Evolutionary conservation across 768 basidiomycete genomes (phyloP), one percentile per base, ranked within the genome.

Genomic region (Tulasnella sp.): DNA sequence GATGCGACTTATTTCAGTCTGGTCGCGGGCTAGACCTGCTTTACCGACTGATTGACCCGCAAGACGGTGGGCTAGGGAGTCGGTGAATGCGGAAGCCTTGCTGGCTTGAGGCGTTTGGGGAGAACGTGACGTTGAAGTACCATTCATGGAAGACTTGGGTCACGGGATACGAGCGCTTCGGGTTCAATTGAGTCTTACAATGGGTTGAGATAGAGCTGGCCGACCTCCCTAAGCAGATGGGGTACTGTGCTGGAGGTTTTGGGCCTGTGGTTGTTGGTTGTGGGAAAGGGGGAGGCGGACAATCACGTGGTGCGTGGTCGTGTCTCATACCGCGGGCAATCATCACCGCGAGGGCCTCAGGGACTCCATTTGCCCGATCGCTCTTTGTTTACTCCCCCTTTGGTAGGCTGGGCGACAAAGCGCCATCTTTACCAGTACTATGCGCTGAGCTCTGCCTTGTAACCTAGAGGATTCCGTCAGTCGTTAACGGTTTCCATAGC

Each of bases 41-140:
- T 97, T 97, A 67, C 88, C 91, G 4, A 92, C 91, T 3, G 93
- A 95, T 14, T 93, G 93, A 22, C 95, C 95, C 17, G 94, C 95
- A 58, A 97, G 88, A 67, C 93, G 89, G 78, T 88, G 89, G 36
- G 94, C 84, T 49, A 95, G 88, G 31, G 78, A 79, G 38, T 76
- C 75, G 25, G 58, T 64, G 29, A 64, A 64, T 12, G 58, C 58
- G 25, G 31, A 1, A 34, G 17, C 58, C 58, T 64, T 64, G 58
- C 31, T 64, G 58, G 29, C 58, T 7, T n/a, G 11, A 4, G 29
- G 58, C 15, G 58, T n/a, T 64, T 64, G 58, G 11, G 58, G 58
- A 2, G 58, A 64, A 22, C 25, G 58, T 15, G 58, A 25, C 7
- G 58, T 29, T 64, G 29, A 25, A 64, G 58, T 14, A 6, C 31